A percentile compares a stretch with the other conserved stretches of the same genome.
phyloP scores from a whole-genome alignment of 208 protist genomes.

The Acanthamoeba rhysodes region DNA sequence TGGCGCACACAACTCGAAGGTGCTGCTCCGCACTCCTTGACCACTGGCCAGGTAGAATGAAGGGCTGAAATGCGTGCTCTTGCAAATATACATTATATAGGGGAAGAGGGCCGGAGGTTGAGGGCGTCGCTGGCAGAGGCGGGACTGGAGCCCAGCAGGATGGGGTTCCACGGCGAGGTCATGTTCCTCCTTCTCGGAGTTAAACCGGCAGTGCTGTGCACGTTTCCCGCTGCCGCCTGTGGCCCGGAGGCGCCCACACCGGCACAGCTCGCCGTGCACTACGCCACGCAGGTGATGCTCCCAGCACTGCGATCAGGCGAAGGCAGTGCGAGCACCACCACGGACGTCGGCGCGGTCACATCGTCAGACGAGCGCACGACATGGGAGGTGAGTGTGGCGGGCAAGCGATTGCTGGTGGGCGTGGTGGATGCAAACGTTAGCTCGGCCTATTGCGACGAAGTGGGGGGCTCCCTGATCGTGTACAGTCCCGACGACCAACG shows the following conservation, averaged over 20 bases:
- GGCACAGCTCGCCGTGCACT: background rate
- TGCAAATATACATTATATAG: no score
- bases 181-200: conserved; percentile 56
- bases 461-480: background rate
- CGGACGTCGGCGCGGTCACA: background rate
- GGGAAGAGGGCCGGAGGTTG: background rate
- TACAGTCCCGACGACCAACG: background rate
- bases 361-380: background rate
- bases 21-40: background rate
- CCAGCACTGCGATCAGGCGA: background rate
- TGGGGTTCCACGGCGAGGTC: conserved; percentile 29
- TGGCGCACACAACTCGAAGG: background rate
- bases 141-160: background rate
- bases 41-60: no score
- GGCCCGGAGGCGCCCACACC: background rate
- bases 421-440: background rate
- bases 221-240: background rate
- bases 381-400: background rate
- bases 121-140: background rate
- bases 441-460: background rate
- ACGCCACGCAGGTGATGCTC: background rate
- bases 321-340: no score
- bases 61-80: no score
- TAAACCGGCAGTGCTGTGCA: conserved; percentile 41
- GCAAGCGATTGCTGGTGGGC: background rate